Evolutionary conservation across 2,329 filamentous ascomycete genomes (phyloP), one percentile per base, ranked within the genome.

Genomic region (Paecilomyces sp.): DNA sequence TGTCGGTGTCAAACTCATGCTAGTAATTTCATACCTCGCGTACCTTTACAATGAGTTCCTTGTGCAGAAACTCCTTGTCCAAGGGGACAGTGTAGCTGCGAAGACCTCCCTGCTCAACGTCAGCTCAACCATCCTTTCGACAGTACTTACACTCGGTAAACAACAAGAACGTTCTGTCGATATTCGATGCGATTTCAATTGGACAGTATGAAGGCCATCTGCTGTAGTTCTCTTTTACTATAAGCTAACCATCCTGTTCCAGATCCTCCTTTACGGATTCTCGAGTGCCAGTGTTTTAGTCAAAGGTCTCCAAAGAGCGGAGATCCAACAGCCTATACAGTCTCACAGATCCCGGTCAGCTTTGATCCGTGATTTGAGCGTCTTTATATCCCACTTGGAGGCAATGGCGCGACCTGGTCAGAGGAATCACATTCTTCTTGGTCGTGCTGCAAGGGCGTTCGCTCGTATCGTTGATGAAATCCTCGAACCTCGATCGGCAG

Each of bases 331-430:
- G 5, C 59, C 63, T 7, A 72, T 77, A 30, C 71, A 72, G 0
- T 64, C 66, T 6, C 66, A 63, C 1, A 70, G 74, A 1, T 74
- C 73, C 0, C 65, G 74, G 18, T 63, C 70, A 0, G 71, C 72
- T 11, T 70, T 76, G 2, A 73, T 78, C 41, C 74, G 76, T 5
- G 73, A 72, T 63, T 60, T 78, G 0, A 72, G 70, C 33, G 75
- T 78, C 0, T 70, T 79, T 15, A 75, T 76, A 15, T 69, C 68
- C 2, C 73, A 77, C 56, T 66, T 78, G 1, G 75, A 77, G 31
- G 68, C 66, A 0, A 72, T 73, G 18, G 70, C 70, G 0, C 58
- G 68, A 0, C 71, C 70, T 0, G 72, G 68, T 28, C 69, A 74
- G 53, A 70, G 70, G 2, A 72, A 66, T 28, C 63, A 65, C 24